Evolutionary conservation across 345 rosid genomes (phyloP).

Genomic region (Lagerstroemia speciosa): DNA sequence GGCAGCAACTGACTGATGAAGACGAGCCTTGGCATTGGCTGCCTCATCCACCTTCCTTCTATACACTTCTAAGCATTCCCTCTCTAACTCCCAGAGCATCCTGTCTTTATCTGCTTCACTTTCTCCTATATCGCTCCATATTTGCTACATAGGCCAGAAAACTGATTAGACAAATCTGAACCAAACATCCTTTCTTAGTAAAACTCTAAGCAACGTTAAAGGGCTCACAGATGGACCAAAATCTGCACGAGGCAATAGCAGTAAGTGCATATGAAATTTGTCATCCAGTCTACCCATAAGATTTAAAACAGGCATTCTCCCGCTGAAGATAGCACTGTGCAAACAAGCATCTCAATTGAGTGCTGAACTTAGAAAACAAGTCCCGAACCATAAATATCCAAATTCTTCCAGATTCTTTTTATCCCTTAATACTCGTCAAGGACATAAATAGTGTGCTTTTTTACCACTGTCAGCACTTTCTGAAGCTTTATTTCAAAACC

Average conservation of each 20-base stretch:
- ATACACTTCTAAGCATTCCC: slow-evolving; percentile 84
- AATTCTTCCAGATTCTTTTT: not conserved
- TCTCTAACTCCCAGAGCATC: slow-evolving; percentile 82
- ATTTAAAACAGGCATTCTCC: no score
- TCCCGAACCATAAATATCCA: not conserved
- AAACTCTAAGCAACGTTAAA: not conserved
- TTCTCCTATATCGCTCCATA: slow-evolving; percentile 97
- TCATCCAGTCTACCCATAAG: no score
- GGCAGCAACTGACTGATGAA: slow-evolving; percentile 86
- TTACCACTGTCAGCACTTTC: not conserved
- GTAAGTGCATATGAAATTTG: no score
- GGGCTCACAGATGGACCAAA: not conserved
- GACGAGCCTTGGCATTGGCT: slow-evolving; percentile 77
- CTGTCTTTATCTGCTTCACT: slow-evolving; percentile 73
- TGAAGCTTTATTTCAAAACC: not conserved
- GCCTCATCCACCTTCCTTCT: slow-evolving; percentile 89
- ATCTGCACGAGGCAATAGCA: not conserved
- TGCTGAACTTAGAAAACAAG: not conserved
- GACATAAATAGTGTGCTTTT: not conserved
- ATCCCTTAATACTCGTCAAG: slow-evolving; percentile 1
- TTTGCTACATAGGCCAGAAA: slow-evolving; percentile 44
- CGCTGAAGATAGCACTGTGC: not conserved
- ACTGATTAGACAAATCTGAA: not conserved
- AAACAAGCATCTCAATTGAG: not conserved
- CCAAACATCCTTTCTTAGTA: not conserved